Evolutionary conservation across 306 rosid genomes (phyloP).

Genomic region (Mimosa pudica): DNA sequence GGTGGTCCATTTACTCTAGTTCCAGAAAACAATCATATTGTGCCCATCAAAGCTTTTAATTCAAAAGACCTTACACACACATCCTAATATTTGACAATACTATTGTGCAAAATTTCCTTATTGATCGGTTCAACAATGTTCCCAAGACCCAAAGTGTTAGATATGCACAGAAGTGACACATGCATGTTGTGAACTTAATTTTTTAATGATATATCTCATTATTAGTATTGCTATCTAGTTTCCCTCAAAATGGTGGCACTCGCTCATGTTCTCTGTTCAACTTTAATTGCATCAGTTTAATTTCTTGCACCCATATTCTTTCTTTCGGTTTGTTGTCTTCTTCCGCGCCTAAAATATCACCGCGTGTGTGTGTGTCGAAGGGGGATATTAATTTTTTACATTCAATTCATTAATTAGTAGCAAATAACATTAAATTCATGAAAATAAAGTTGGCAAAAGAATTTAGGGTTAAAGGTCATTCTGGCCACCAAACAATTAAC

Average conservation of each 20-base stretch:
- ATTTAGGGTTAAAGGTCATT: no score
- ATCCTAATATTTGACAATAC: slow-evolving; percentile 38
- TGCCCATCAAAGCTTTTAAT: slow-evolving; percentile 59
- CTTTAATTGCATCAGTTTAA: slow-evolving; percentile 27
- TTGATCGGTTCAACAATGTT: slow-evolving; percentile 33
- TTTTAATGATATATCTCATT: slow-evolving; percentile 3
- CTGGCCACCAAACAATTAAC: no score
- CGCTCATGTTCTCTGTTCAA: slow-evolving; percentile 43
- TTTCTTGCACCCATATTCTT: no score
- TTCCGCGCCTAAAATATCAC: no score
- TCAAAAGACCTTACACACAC: slow-evolving; percentile 2
- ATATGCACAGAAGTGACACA: slow-evolving; percentile 14
- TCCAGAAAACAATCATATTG: slow-evolving; percentile 66
- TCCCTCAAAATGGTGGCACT: slow-evolving; percentile 1
- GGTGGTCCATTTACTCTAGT: slow-evolving; percentile 69
- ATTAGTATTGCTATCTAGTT: slow-evolving; percentile 31
- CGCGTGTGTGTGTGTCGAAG: no score
- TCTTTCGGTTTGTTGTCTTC: no score
- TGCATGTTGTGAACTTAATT: slow-evolving; percentile 1
- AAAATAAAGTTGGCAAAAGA: not conserved
- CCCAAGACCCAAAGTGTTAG: slow-evolving; percentile 29
- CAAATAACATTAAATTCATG: not conserved
- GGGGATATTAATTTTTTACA: no score
- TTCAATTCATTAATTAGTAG: no score
- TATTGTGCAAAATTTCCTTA: slow-evolving; percentile 40